phyloP scores from a whole-genome alignment of 768 basidiomycete species.

The Tricholoma bakamatsutake region DNA sequence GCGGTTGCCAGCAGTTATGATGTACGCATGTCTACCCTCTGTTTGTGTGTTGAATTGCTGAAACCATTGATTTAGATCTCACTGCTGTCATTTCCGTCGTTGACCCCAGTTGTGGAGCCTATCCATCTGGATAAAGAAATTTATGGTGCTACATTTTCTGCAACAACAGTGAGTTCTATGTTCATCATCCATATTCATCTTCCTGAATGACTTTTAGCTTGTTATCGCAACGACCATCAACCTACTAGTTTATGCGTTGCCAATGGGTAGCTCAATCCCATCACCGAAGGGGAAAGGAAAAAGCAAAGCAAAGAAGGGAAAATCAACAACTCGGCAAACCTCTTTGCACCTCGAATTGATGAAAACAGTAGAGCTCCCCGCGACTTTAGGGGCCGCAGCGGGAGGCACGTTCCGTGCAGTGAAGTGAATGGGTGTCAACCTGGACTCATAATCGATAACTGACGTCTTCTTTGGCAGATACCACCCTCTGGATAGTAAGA shows the following conservation, averaged over 20 bases:
- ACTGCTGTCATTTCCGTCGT: constrained; percentile 58
- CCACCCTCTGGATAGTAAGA: constrained; percentile 43
- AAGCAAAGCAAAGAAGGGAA: constrained; percentile 28
- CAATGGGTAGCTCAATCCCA: constrained; percentile 19
- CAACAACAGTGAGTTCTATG: constrained; percentile 42
- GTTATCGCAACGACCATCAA: constrained; percentile 60
- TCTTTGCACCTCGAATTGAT: constrained; percentile 28
- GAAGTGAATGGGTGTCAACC: constrained; percentile 25
- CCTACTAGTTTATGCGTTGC: constrained; percentile 58
- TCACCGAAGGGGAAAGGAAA: constrained; percentile 37
- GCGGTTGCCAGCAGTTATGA: constrained; percentile 70
- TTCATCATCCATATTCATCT: constrained; percentile 1
- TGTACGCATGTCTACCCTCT: constrained; percentile 34
- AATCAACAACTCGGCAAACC: constrained; percentile 7
- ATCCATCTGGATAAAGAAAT: constrained; percentile 72
- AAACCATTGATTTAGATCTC: constrained; percentile 39
- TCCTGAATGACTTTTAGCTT: constrained; percentile 36
- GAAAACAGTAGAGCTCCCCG: constrained; percentile 50
- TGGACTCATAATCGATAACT: not conserved
- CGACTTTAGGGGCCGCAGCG: constrained; percentile 35
- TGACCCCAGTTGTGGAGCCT: constrained; percentile 41
- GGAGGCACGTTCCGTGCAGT: constrained; percentile 62
- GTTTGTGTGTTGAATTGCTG: constrained; percentile 4
- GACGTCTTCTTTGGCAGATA: constrained; percentile 33
- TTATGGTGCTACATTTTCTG: constrained; percentile 79